Evolutionary conservation across 352 stramenopile genomes (phyloP).

Genomic region (Pythium chondricola): DNA sequence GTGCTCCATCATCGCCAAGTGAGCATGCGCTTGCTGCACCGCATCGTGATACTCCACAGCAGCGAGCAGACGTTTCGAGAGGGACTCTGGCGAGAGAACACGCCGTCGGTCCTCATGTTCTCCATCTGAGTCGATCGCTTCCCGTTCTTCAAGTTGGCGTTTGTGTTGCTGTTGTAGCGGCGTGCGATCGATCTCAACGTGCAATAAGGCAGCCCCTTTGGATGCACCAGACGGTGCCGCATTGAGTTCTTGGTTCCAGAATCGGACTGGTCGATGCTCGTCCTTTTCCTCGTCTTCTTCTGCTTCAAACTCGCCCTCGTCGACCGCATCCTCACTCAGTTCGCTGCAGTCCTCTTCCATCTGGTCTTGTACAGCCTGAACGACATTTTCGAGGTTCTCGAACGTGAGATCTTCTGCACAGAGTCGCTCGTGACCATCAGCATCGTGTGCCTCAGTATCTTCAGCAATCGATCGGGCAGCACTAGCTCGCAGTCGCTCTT

Average conservation of each 20-base stretch:
- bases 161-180: slow-evolving; percentile 3
- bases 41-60: slow-evolving; percentile 67
- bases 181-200: slow-evolving; percentile 14
- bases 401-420: neutral
- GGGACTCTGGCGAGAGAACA: slow-evolving; percentile 36
- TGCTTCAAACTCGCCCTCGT: too few species aligned
- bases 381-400: neutral
- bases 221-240: neutral
- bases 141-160: neutral
- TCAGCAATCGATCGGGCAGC: too few species aligned
- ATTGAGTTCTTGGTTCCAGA: slow-evolving; percentile 16
- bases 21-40: slow-evolving; percentile 53
- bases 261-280: slow-evolving; percentile 1
- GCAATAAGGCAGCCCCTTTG: neutral
- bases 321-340: neutral
- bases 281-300: neutral
- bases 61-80: slow-evolving; percentile 43
- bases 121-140: slow-evolving; percentile 13
- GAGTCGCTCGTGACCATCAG: neutral
- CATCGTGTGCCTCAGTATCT: neutral
- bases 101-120: slow-evolving; percentile 4
- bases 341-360: neutral
- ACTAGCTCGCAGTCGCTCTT: neutral
- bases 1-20: slow-evolving; percentile 55
- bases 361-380: neutral